Evolutionary conservation across 2,329 filamentous ascomycete species (phyloP).

Genomic region (Coniochaeta ligniaria): DNA sequence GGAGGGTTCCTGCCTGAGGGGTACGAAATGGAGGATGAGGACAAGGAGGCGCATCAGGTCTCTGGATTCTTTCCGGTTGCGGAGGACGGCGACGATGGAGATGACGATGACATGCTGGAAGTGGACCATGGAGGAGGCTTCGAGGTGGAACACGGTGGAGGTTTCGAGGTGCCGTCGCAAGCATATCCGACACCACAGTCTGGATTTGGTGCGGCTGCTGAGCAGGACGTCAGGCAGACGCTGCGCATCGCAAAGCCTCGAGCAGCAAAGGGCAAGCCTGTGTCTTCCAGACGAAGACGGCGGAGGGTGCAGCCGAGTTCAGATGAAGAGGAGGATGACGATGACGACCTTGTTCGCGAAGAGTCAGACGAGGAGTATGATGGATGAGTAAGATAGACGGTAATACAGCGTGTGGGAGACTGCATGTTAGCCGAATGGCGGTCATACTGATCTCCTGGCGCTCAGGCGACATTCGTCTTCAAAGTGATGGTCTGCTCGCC

Average conservation of each 20-base stretch:
- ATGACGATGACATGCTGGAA: constrained; percentile 22
- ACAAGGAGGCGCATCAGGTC: constrained; percentile 19
- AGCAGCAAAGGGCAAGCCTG: constrained; percentile 4
- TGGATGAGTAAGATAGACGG: not conserved
- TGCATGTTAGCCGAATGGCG: too few species aligned
- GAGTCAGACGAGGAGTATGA: constrained; percentile 8
- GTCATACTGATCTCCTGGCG: too few species aligned
- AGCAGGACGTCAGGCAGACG: not conserved
- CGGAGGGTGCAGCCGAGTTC: constrained; percentile 9
- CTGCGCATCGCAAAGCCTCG: constrained; percentile 7
- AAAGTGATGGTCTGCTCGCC: too few species aligned
- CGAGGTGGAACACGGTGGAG: constrained; percentile 20
- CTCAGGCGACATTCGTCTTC: too few species aligned
- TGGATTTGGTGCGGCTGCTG: not conserved
- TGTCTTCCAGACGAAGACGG: constrained; percentile 9
- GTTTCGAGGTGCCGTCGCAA: not conserved
- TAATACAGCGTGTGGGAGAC: not conserved
- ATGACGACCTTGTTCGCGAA: constrained; percentile 7
- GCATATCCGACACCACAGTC: not conserved
- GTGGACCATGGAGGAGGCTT: constrained; percentile 18
- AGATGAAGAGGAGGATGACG: constrained; percentile 14
- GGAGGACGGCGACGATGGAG: constrained; percentile 33
- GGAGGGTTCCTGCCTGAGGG: constrained; percentile 57
- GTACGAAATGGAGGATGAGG: constrained; percentile 38
- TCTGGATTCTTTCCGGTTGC: constrained; percentile 42